Percentiles rank a stretch among this genome's conserved stretches.
phyloP scores from a whole-genome alignment of 1,139 yeast genomes.

The Casaregolazyma lundiana region DNA sequence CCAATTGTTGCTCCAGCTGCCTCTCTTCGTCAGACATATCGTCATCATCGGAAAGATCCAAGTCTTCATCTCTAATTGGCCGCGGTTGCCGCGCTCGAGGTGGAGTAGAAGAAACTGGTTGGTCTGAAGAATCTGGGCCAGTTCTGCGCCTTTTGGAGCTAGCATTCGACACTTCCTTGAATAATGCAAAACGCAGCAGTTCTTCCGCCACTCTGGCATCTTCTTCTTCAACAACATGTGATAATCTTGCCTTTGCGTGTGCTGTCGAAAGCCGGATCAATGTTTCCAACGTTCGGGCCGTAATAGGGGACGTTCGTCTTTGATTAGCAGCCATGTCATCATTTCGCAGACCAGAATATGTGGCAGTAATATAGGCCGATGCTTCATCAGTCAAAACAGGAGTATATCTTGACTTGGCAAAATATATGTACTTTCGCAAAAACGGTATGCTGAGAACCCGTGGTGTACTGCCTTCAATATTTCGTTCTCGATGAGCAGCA shows the following conservation, averaged over 20 bases:
- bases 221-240: conserved; percentile 63
- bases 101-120: neutral
- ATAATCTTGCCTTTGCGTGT: conserved; percentile 89
- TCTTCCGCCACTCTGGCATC: conserved; percentile 90
- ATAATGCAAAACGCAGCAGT: conserved; percentile 76
- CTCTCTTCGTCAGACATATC: conserved; percentile 10
- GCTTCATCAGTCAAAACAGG: conserved; percentile 82
- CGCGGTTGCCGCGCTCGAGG: neutral
- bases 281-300: conserved; percentile 97
- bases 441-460: conserved; percentile 75
- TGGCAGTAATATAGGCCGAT: conserved; percentile 71
- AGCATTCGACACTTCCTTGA: conserved; percentile 56
- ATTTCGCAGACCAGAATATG: conserved; percentile 79
- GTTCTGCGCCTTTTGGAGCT: conserved; percentile 28
- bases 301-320: conserved; percentile 88
- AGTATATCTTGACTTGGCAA: conserved; percentile 82
- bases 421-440: conserved; percentile 86
- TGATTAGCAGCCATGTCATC: conserved; percentile 68
- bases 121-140: conserved; percentile 12
- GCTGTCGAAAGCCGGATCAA: conserved; percentile 93
- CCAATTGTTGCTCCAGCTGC: conserved; percentile 5
- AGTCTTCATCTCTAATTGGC: conserved; percentile 5
- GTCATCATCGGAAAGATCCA: conserved; percentile 16
- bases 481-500: conserved; percentile 23
- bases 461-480: conserved; percentile 27